Percentiles rank a stretch among this genome's conserved stretches.
These are phyloP conservation scores for Sanguinoderma infundibulare DNA, from an alignment of 1,284 basidiomycete species.

Conservation along the genomic window DNA sequence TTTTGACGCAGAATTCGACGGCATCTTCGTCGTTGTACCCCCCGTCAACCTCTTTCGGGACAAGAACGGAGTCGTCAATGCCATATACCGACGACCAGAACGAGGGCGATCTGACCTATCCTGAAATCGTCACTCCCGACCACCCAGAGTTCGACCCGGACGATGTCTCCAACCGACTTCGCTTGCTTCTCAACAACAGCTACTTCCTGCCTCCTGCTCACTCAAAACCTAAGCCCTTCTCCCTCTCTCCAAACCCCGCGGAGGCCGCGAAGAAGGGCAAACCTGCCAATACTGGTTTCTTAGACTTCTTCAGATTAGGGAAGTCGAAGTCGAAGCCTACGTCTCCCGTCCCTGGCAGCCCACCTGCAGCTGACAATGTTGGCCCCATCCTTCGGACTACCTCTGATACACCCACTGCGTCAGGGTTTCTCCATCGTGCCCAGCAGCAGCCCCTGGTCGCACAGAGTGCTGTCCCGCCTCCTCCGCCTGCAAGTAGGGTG, in stretches of 20 bases:
- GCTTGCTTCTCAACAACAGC: slow-evolving; percentile 79
- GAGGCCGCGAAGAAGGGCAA: slow-evolving; percentile 43
- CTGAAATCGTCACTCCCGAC: slow-evolving; percentile 41
- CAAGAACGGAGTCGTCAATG: slow-evolving; percentile 56
- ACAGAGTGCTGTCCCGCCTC: slow-evolving; percentile 36
- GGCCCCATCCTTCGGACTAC: slow-evolving; percentile 62
- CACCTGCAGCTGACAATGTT: slow-evolving; percentile 29
- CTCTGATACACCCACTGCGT: slow-evolving; percentile 58
- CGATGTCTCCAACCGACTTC: slow-evolving; percentile 81
- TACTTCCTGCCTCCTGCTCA: slow-evolving; percentile 87
- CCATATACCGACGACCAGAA: slow-evolving; percentile 56
- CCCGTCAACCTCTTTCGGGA: slow-evolving; percentile 61
- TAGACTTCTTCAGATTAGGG: slow-evolving; percentile 71
- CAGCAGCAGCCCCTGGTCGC: slow-evolving; percentile 46
- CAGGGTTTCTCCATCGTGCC: slow-evolving; percentile 41
- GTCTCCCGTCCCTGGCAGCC: slow-evolving; percentile 46
- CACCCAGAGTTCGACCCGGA: slow-evolving; percentile 69
- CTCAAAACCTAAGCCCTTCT: slow-evolving; percentile 70
- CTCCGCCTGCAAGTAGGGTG: slow-evolving; percentile 54
- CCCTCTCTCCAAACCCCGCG: slow-evolving; percentile 50
- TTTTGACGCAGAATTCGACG: slow-evolving; percentile 56
- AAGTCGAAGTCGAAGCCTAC: slow-evolving; percentile 66
- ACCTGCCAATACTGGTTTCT: slow-evolving; percentile 57
- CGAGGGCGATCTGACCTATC: slow-evolving; percentile 48
- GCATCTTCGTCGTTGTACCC: slow-evolving; percentile 79